Evolutionary conservation across 163 green algal species (phyloP).

Genomic region (Smithsoniella earleae): DNA sequence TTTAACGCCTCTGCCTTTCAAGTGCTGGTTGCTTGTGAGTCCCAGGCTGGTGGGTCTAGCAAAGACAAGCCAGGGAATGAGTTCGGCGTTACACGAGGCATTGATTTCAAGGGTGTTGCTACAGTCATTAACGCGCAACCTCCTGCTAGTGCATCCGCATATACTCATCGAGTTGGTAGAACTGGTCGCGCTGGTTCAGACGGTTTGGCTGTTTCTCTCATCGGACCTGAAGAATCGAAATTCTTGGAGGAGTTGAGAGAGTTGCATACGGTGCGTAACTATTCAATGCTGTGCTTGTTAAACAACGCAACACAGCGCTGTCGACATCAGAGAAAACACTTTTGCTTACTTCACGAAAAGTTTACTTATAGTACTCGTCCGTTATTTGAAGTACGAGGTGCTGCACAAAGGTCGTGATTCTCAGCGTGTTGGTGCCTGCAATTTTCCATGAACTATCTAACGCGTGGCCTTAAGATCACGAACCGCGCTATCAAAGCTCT

Average conservation of each 20-base stretch:
- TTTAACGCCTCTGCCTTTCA: constrained; percentile 35
- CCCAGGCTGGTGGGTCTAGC: not conserved
- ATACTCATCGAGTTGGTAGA: constrained; percentile 40
- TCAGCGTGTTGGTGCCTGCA: not conserved
- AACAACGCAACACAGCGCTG: not conserved
- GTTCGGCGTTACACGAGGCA: constrained; percentile 91
- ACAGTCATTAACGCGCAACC: constrained; percentile 89
- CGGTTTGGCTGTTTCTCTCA: constrained; percentile 43
- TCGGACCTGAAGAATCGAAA: constrained; percentile 31
- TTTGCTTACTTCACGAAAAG: not conserved
- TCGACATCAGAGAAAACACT: not conserved
- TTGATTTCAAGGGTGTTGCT: constrained; percentile 92
- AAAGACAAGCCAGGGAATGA: constrained; percentile 54
- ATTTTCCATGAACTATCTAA: not conserved
- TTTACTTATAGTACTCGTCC: not conserved
- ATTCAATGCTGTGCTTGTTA: not conserved
- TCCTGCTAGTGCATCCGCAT: constrained; percentile 47
- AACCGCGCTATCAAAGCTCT: constrained; percentile 1
- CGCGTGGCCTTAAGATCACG: constrained; percentile 31
- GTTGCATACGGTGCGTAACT: not conserved
- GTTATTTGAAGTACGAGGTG: not conserved
- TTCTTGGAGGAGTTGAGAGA: constrained; percentile 33
- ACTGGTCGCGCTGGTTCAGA: constrained; percentile 45
- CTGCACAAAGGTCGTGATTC: not conserved
- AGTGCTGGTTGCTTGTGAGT: constrained; percentile 7